A percentile compares a stretch with the other conserved stretches of the same genome.
Conservation (phyloP, 345 rosid species). For the Populus davidiana region DNA sequence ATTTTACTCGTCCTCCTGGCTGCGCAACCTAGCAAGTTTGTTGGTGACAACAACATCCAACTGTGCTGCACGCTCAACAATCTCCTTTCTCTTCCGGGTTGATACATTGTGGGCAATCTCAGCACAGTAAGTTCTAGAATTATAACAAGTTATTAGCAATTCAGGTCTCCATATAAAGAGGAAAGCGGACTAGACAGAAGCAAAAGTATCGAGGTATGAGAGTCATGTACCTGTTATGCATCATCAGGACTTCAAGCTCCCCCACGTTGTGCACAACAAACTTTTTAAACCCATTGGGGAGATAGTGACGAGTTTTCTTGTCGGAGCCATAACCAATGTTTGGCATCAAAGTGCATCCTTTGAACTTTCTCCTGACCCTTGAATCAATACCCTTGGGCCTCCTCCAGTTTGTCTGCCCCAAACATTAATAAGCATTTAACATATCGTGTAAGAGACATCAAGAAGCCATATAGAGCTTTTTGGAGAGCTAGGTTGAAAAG, state of each 20-base stretch:
- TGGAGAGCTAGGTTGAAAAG: neutral
- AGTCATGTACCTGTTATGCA: slow-evolving; percentile 55
- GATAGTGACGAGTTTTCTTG: slow-evolving; percentile 68
- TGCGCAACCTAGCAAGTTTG: slow-evolving; percentile 68
- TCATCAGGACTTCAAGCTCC: slow-evolving; percentile 63
- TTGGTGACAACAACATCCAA: slow-evolving; percentile 68
- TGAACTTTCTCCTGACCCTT: slow-evolving; percentile 72
- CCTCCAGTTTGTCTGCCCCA: slow-evolving; percentile 46
- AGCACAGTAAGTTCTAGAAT: slow-evolving; percentile 59
- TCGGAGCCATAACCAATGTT: slow-evolving; percentile 64
- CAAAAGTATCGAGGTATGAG: neutral
- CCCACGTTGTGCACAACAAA: slow-evolving; percentile 55
- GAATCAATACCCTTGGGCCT: slow-evolving; percentile 79
- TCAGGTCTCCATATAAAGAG: neutral
- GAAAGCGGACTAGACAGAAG: neutral
- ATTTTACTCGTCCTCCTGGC: slow-evolving; percentile 63
- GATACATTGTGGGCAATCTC: slow-evolving; percentile 68
- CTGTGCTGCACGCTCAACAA: slow-evolving; percentile 60
- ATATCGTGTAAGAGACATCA: neutral
- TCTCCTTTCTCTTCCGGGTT: slow-evolving; percentile 59
- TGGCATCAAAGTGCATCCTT: slow-evolving; percentile 64
- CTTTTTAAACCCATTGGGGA: slow-evolving; percentile 67
- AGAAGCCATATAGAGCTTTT: neutral
- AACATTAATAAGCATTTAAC: neutral
- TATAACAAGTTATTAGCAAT: neutral